Conservation (phyloP, 306 rosid species). For the Citrullus amarus region DNA sequence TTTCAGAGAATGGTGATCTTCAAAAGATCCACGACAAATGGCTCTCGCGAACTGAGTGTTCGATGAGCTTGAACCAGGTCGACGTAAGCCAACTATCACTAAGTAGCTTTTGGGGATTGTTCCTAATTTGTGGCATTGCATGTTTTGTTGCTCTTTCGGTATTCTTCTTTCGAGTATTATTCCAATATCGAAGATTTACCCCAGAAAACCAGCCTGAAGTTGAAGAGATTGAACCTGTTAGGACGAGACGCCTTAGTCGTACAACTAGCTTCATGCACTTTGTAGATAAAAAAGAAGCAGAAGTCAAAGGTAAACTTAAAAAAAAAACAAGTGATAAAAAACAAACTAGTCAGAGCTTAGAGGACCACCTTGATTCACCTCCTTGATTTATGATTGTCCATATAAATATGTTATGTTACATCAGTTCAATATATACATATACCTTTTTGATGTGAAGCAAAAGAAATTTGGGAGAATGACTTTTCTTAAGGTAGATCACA, state of each 20-base stretch:
- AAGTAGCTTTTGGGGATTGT: slow-evolving; percentile 79
- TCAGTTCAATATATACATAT: not conserved
- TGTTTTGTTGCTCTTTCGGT: slow-evolving; percentile 38
- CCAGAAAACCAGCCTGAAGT: slow-evolving; percentile 25
- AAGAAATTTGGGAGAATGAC: not conserved
- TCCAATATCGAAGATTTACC: slow-evolving; percentile 39
- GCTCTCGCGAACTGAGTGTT: slow-evolving; percentile 33
- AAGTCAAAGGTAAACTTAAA: slow-evolving; percentile 40
- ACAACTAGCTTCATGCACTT: slow-evolving; percentile 39
- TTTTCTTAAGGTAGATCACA: not conserved
- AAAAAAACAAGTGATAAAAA: slow-evolving; percentile 28
- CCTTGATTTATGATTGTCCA: not conserved
- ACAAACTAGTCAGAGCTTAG: slow-evolving; percentile 21
- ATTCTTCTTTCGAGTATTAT: slow-evolving; percentile 34
- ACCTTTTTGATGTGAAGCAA: not conserved
- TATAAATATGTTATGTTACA: not conserved
- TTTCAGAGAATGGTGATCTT: slow-evolving; percentile 70
- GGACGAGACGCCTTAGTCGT: slow-evolving; percentile 17
- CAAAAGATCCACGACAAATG: slow-evolving; percentile 74
- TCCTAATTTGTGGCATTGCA: slow-evolving; percentile 47
- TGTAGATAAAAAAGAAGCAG: slow-evolving; percentile 64
- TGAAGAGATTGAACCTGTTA: slow-evolving; percentile 24
- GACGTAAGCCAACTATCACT: slow-evolving; percentile 40
- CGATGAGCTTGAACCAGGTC: slow-evolving; percentile 14
- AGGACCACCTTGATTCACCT: slow-evolving; percentile 7